A percentile compares a stretch with the other conserved stretches of the same genome.
Evolutionary conservation across 345 rosid genomes (phyloP).

Genomic region (Eucalyptus sp.): DNA sequence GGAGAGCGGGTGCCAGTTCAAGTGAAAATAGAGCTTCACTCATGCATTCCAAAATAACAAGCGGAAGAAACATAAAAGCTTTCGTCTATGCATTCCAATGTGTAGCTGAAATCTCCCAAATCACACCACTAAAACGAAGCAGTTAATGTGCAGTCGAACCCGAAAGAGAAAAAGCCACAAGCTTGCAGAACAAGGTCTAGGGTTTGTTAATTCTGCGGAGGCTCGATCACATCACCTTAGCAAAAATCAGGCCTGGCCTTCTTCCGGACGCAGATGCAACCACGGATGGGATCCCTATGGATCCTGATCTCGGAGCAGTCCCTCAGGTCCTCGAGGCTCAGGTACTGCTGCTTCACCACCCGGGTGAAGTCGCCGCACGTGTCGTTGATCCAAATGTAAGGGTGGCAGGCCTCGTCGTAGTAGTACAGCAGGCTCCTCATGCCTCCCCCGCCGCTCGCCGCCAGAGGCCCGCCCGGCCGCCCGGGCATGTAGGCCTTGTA

Average conservation of each 20-base stretch:
- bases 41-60: background rate
- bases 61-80: background rate
- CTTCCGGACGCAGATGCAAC: conserved; percentile 65
- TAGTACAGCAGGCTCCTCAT: conserved; percentile 55
- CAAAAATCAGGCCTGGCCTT: conserved; percentile 66
- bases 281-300: conserved; percentile 56
- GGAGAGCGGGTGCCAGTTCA: background rate
- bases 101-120: background rate
- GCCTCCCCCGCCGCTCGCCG: conserved; percentile 6
- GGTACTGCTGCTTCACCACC: conserved; percentile 86
- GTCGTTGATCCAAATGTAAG: conserved; percentile 82
- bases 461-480: background rate
- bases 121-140: background rate
- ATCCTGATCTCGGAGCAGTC: conserved; percentile 76
- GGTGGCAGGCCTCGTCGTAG: conserved; percentile 66
- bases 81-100: background rate
- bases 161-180: background rate
- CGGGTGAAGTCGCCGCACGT: conserved; percentile 55
- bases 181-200: background rate
- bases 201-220: background rate
- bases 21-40: background rate
- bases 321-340: conserved; percentile 74
- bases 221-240: background rate
- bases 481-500: conserved; percentile 66
- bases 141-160: background rate